phyloP scores from a whole-genome alignment of 2,329 filamentous ascomycete species.

The Plectosphaerella cucumerina region DNA sequence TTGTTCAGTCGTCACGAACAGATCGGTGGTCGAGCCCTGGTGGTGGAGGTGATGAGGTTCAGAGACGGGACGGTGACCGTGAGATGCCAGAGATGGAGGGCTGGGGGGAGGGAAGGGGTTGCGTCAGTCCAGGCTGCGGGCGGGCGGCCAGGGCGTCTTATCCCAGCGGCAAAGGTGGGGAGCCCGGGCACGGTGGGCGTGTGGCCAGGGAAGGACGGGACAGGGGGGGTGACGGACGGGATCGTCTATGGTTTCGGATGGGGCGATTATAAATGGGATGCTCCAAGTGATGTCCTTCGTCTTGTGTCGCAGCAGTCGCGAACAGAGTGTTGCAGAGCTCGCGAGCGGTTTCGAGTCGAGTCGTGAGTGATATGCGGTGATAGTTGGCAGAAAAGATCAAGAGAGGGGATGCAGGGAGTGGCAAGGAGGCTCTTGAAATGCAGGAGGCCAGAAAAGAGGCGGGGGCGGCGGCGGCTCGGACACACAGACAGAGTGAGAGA shows the following conservation, averaged over 20 bases:
- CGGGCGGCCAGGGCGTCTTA: background rate
- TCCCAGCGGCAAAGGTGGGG: background rate
- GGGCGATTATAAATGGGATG: background rate
- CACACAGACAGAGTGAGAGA: no score
- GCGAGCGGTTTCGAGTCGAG: no score
- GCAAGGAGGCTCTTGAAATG: constrained; percentile 6
- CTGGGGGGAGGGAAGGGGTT: constrained; percentile 1
- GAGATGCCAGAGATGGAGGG: background rate
- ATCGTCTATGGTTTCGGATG: background rate
- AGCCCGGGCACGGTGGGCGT: background rate
- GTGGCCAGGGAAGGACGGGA: background rate
- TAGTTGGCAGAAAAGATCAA: background rate
- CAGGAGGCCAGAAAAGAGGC: background rate
- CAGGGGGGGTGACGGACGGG: background rate
- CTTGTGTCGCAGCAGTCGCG: no score
- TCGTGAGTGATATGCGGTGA: no score
- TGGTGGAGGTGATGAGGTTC: background rate
- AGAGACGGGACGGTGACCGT: background rate
- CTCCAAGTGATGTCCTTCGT: background rate
- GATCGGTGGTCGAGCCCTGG: background rate
- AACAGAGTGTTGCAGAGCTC: no score
- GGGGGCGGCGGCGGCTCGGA: background rate
- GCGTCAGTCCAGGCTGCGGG: constrained; percentile 1
- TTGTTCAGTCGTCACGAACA: background rate
- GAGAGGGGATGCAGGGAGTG: background rate